Evolutionary conservation across 2,329 filamentous ascomycete genomes (phyloP).

Genomic region (Dothistroma pini): DNA sequence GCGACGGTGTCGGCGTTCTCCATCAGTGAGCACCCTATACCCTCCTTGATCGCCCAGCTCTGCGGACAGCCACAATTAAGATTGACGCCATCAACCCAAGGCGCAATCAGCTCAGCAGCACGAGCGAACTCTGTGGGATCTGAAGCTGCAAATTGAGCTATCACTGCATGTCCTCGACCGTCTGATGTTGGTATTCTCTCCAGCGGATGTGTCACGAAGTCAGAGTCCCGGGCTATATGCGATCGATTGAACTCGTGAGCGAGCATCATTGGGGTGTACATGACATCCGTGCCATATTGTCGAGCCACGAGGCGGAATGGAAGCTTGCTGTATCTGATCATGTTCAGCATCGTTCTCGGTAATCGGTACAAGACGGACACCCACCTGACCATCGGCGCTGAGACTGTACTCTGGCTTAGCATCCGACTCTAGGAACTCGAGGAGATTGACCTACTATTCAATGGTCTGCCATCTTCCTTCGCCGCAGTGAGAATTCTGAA

Average conservation of each 20-base stretch:
- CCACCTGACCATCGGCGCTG: conserved; percentile 67
- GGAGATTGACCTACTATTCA: conserved; percentile 42
- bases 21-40: conserved; percentile 67
- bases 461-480: conserved; percentile 50
- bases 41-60: conserved; percentile 67
- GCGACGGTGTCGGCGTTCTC: conserved; percentile 61
- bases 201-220: conserved; percentile 51
- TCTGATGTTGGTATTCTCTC: conserved; percentile 43
- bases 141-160: conserved; percentile 66
- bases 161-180: conserved; percentile 44
- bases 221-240: conserved; percentile 51
- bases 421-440: background rate
- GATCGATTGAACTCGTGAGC: conserved; percentile 36
- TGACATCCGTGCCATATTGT: conserved; percentile 62
- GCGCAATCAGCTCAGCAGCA: conserved; percentile 59
- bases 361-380: background rate
- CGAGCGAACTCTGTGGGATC: conserved; percentile 59
- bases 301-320: conserved; percentile 66
- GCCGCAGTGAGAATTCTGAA: conserved; percentile 55
- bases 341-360: background rate
- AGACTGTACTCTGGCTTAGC: conserved; percentile 37
- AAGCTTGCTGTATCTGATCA: conserved; percentile 46
- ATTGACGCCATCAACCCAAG: conserved; percentile 62
- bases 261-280: conserved; percentile 65
- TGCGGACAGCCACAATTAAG: conserved; percentile 72